Conservation (phyloP, 129 eudicot genomes). For the Erigeron canadensis region DNA sequence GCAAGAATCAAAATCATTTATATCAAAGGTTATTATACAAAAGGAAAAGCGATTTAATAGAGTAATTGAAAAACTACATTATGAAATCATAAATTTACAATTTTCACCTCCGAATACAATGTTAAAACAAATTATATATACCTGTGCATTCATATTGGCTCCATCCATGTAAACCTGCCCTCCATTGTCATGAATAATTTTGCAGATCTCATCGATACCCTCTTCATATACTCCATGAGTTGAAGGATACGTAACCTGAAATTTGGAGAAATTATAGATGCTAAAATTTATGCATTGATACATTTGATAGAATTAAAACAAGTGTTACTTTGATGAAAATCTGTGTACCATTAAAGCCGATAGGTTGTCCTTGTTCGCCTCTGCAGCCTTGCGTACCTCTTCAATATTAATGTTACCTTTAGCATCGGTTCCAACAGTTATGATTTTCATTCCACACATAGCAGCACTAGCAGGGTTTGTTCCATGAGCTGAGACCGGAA, state of each 20-base stretch:
- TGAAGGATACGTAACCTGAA: slow-evolving; percentile 94
- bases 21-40: too few relatives aligned
- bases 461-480: slow-evolving; percentile 99
- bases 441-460: slow-evolving; percentile 98
- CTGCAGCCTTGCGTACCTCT: slow-evolving; percentile 90
- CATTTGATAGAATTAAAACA: not conserved
- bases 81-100: not conserved
- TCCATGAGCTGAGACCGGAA: slow-evolving; percentile 94
- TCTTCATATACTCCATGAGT: slow-evolving; percentile 98
- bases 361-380: slow-evolving; percentile 71
- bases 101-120: not conserved
- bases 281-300: not conserved
- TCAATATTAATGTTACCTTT: slow-evolving; percentile 92
- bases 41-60: not conserved
- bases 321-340: not conserved
- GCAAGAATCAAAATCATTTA: not conserved
- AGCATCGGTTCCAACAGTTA: slow-evolving; percentile 86
- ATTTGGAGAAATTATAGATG: slow-evolving; percentile 36
- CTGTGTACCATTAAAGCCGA: slow-evolving; percentile 80
- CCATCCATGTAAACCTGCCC: slow-evolving; percentile 99
- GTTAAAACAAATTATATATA: slow-evolving; percentile 20
- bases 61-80: not conserved
- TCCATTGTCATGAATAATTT: slow-evolving; percentile 91
- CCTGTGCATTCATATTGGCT: slow-evolving; percentile 99
- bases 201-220: slow-evolving; percentile 96